Conservation (phyloP, 352 stramenopile genomes). For the Hyaloperonospora brassicae region DNA sequence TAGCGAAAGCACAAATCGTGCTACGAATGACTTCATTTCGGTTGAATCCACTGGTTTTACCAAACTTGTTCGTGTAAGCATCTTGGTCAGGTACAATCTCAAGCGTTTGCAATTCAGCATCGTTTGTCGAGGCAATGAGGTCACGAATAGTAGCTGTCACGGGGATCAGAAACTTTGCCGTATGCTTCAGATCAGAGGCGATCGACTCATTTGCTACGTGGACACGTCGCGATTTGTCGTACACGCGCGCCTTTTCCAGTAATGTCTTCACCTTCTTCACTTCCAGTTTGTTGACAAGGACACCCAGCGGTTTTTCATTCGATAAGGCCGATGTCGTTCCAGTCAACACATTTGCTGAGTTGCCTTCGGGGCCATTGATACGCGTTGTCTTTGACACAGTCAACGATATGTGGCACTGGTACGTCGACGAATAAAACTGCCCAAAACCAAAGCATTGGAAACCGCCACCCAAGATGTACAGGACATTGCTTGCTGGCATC, state of each 20-base stretch:
- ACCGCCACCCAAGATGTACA: constrained; percentile 59
- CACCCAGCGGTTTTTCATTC: constrained; percentile 26
- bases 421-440: constrained; percentile 62
- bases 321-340: constrained; percentile 2
- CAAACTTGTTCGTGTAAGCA: constrained; percentile 67
- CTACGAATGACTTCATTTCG: constrained; percentile 65
- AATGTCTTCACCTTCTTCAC: constrained; percentile 79
- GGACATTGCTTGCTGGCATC: constrained; percentile 31
- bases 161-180: constrained; percentile 52
- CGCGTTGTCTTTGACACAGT: constrained; percentile 1
- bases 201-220: constrained; percentile 24
- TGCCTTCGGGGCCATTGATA: constrained; percentile 5
- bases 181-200: constrained; percentile 12
- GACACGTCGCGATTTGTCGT: constrained; percentile 76
- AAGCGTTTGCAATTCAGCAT: constrained; percentile 30
- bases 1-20: constrained; percentile 45
- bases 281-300: constrained; percentile 48
- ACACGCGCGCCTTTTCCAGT: constrained; percentile 48
- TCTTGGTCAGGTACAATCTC: constrained; percentile 46
- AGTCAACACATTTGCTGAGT: constrained; percentile 3
- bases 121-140: constrained; percentile 15
- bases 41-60: constrained; percentile 59
- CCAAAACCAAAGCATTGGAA: constrained; percentile 84
- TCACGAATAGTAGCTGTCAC: constrained; percentile 36
- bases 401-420: constrained; percentile 48